These are phyloP conservation scores for Thymus quinquecostatus DNA, from an alignment of 257 asterid species.

Conservation along the genomic window DNA sequence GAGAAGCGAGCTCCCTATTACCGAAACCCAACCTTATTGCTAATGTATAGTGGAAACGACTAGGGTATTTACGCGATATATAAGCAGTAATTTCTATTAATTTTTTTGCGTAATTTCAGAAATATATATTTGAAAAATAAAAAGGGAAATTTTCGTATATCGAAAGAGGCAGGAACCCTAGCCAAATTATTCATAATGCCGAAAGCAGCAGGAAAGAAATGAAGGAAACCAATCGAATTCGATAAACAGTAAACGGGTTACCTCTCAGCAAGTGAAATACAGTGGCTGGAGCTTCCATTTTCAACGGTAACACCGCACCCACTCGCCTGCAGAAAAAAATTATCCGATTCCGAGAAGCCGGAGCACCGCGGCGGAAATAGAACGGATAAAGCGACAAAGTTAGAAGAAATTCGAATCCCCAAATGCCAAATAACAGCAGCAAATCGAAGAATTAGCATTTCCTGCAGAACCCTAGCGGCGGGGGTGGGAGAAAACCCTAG, in stretches of 20 bases:
- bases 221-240: conserved; percentile 26
- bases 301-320: conserved; percentile 21
- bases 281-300: conserved; percentile 43
- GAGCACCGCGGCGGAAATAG: conserved; percentile 29
- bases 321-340: conserved; percentile 46
- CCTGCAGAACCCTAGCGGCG: conserved; percentile 53
- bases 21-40: not conserved
- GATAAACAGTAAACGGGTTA: conserved; percentile 35
- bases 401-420: conserved; percentile 22
- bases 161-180: conserved; percentile 55
- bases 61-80: not conserved
- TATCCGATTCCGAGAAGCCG: conserved; percentile 35
- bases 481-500: conserved; percentile 58
- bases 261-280: conserved; percentile 44
- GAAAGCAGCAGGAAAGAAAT: not conserved
- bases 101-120: not conserved
- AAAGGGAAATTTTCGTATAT: conserved; percentile 28
- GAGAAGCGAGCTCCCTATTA: conserved; percentile 2
- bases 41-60: not conserved
- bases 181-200: conserved; percentile 29
- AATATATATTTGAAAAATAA: conserved; percentile 23
- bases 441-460: conserved; percentile 38
- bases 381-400: conserved; percentile 28
- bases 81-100: no score
- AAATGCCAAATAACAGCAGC: conserved; percentile 17